phyloP scores from a whole-genome alignment of 208 protist species.

The Trypanosoma brucei region DNA sequence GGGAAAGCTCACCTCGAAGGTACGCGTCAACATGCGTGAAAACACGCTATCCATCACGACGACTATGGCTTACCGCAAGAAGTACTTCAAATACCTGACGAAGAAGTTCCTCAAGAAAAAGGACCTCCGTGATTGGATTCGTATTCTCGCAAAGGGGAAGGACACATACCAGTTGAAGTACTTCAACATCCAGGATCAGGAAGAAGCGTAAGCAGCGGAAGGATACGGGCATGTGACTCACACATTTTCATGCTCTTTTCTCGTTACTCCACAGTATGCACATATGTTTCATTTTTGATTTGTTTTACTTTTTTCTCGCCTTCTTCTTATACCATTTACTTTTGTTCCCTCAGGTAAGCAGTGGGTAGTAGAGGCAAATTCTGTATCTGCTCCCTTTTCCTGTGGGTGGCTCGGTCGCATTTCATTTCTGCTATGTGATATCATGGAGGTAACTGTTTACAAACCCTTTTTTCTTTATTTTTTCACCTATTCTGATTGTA shows the following conservation, averaged over 20 bases:
- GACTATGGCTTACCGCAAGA: slow-evolving; percentile 95
- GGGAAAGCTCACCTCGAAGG: slow-evolving; percentile 94
- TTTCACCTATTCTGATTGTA: too few species aligned
- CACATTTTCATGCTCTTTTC: background rate
- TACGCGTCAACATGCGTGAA: slow-evolving; percentile 84
- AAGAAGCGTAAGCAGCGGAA: slow-evolving; percentile 61
- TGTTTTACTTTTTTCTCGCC: slow-evolving; percentile 5
- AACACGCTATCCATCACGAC: slow-evolving; percentile 89
- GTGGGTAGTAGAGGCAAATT: too few species aligned
- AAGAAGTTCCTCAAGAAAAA: slow-evolving; percentile 99
- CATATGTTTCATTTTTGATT: background rate
- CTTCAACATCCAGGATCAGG: slow-evolving; percentile 96
- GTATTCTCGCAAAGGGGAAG: slow-evolving; percentile 94
- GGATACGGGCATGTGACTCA: background rate
- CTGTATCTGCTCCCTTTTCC: too few species aligned
- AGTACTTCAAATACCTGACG: slow-evolving; percentile 99
- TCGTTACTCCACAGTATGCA: background rate
- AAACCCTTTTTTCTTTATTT: too few species aligned
- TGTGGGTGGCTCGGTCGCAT: too few species aligned
- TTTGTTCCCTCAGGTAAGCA: background rate
- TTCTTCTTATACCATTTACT: slow-evolving; percentile 14
- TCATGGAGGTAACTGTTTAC: too few species aligned
- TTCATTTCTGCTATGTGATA: too few species aligned
- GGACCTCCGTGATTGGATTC: slow-evolving; percentile 96
- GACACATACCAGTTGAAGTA: slow-evolving; percentile 97